Evolutionary conservation across 257 asterid genomes (phyloP).

Genomic region (Gentiana macrophylla): DNA sequence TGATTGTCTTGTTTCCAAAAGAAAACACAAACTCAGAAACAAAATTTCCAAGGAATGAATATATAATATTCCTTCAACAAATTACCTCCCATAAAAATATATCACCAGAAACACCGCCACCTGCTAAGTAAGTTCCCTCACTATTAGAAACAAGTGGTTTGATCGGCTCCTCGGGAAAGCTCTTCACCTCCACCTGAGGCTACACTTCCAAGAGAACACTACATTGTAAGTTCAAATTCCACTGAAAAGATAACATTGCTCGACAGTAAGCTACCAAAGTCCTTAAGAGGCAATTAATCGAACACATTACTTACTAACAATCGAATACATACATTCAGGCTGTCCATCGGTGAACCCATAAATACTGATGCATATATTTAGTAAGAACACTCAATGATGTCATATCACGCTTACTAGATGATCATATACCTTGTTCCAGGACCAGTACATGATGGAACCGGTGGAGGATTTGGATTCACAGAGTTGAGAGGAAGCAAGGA

Average conservation of each 20-base stretch:
- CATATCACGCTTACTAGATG: too few species aligned
- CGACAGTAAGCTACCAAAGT: background rate
- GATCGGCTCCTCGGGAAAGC: constrained; percentile 73
- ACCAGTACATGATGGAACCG: constrained; percentile 74
- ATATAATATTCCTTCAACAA: constrained; percentile 4
- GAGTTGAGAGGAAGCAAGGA: constrained; percentile 71
- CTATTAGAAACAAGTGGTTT: constrained; percentile 53
- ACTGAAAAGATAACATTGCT: background rate
- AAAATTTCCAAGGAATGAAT: background rate
- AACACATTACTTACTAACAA: constrained; percentile 9
- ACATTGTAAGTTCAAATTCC: background rate
- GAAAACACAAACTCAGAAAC: too few species aligned
- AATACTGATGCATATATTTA: too few species aligned
- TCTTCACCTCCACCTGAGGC: constrained; percentile 84
- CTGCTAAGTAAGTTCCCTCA: constrained; percentile 70
- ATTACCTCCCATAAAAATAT: constrained; percentile 90
- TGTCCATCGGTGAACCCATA: too few species aligned
- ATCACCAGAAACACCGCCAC: constrained; percentile 79
- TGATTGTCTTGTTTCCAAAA: background rate
- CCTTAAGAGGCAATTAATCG: constrained; percentile 15
- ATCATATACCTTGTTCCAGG: constrained; percentile 64
- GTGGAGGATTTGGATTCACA: constrained; percentile 55
- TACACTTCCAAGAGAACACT: constrained; percentile 16
- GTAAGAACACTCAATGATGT: background rate
- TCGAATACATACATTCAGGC: too few species aligned